Evolutionary conservation across 805 yeast genomes (phyloP).

Genomic region (Myxozyma udenii): DNA sequence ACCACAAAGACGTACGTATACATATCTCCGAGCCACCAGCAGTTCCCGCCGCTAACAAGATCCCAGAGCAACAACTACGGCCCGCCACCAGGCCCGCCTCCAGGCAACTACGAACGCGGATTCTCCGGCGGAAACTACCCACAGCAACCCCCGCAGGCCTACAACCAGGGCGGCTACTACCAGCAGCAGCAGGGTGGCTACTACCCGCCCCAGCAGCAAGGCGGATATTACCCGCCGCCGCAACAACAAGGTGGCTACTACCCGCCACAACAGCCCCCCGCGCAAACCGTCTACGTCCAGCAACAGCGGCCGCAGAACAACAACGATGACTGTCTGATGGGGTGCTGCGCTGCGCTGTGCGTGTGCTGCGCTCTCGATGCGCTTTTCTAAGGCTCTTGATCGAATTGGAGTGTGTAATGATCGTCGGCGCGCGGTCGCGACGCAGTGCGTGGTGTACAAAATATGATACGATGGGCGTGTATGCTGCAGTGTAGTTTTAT

Average conservation of each 20-base stretch:
- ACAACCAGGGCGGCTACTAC: constrained; percentile 18
- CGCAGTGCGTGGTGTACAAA: too few species aligned
- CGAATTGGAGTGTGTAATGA: background rate
- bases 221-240: constrained; percentile 13
- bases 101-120: constrained; percentile 12
- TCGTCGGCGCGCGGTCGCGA: background rate
- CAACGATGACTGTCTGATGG: constrained; percentile 21
- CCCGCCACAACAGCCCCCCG: constrained; percentile 6
- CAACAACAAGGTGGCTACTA: constrained; percentile 22
- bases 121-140: constrained; percentile 9
- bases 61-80: constrained; percentile 12
- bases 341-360: constrained; percentile 31
- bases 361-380: constrained; percentile 31
- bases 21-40: too few species aligned
- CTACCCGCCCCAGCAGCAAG: constrained; percentile 18
- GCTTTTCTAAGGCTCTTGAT: constrained; percentile 9
- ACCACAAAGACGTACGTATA: constrained; percentile 19
- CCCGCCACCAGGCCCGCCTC: constrained; percentile 25
- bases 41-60: background rate
- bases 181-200: constrained; percentile 23
- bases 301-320: constrained; percentile 15
- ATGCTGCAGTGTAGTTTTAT: too few species aligned
- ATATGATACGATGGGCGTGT: too few species aligned
- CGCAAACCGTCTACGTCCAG: constrained; percentile 19
- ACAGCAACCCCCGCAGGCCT: constrained; percentile 25